phyloP scores from a whole-genome alignment of 148 eudicot species.

The Drosera capensis region DNA sequence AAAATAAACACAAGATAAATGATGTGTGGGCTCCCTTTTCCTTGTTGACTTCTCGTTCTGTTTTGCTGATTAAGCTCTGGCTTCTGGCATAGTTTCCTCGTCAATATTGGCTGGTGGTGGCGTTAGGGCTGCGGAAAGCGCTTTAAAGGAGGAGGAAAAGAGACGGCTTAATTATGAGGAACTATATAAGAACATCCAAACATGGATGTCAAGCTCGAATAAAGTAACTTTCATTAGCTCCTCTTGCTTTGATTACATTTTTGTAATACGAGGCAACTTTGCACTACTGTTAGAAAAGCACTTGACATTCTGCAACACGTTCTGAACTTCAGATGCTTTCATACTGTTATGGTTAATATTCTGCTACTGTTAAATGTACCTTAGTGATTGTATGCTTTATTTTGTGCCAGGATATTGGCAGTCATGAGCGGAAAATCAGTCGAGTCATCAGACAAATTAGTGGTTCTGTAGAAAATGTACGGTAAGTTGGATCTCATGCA shows the following conservation, averaged over 20 bases:
- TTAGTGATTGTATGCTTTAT: not conserved
- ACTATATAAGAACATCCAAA: conserved; percentile 29
- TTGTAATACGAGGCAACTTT: too few relatives aligned
- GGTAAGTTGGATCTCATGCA: conserved; percentile 23
- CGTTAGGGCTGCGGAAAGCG: conserved; percentile 48
- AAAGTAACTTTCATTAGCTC: conserved; percentile 25
- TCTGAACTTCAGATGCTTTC: too few relatives aligned
- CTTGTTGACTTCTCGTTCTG: not conserved
- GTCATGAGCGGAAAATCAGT: conserved; percentile 32
- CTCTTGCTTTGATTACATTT: not conserved
- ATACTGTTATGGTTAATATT: not conserved
- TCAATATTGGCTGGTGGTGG: conserved; percentile 28
- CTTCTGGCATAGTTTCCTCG: not conserved
- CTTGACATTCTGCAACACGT: too few relatives aligned
- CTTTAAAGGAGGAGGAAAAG: conserved; percentile 52
- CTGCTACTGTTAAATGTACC: not conserved
- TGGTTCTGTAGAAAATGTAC: conserved; percentile 46
- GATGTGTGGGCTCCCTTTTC: too few relatives aligned
- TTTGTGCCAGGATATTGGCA: conserved; percentile 36
- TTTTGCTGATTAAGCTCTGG: not conserved
- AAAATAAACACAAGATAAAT: too few relatives aligned
- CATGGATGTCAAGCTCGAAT: conserved; percentile 22
- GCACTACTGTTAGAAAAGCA: too few relatives aligned
- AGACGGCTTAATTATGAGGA: conserved; percentile 49
- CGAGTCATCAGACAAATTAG: conserved; percentile 41